These are phyloP conservation scores for Fusarium camptoceras DNA, from an alignment of 2,329 filamentous ascomycete genomes.

Conservation along the genomic window DNA sequence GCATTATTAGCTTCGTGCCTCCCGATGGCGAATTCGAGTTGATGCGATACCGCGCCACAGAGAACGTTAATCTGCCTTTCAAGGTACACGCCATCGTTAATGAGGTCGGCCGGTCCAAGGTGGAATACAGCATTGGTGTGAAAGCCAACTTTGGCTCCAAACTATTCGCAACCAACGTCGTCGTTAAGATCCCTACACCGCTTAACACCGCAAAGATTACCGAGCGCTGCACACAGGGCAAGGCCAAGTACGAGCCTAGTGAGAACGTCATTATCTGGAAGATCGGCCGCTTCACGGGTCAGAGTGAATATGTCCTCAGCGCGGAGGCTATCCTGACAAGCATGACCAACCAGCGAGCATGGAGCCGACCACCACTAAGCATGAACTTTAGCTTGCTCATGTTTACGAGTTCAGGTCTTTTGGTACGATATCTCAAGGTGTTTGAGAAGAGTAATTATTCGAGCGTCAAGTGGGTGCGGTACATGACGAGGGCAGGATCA, in stretches of 20 bases:
- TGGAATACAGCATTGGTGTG: conserved; percentile 98
- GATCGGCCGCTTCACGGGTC: conserved; percentile 97
- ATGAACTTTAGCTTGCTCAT: conserved; percentile 94
- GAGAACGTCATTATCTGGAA: conserved; percentile 99
- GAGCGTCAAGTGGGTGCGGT: conserved; percentile 98
- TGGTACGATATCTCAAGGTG: conserved; percentile 96
- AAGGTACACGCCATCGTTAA: conserved; percentile 99
- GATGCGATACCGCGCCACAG: conserved; percentile 97
- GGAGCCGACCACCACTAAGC: conserved; percentile 92
- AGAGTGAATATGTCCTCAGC: conserved; percentile 93
- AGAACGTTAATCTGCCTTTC: conserved; percentile 98
- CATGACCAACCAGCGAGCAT: conserved; percentile 98
- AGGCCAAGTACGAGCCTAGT: conserved; percentile 97
- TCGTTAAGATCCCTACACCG: conserved; percentile 93
- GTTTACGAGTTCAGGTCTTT: conserved; percentile 94
- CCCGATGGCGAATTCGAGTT: conserved; percentile 98
- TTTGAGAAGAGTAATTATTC: conserved; percentile 99
- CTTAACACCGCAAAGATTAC: conserved; percentile 95
- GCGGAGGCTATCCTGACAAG: conserved; percentile 93
- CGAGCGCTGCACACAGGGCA: conserved; percentile 93
- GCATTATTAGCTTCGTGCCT: conserved; percentile 96
- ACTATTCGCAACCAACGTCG: conserved; percentile 95
- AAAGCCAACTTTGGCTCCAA: conserved; percentile 97
- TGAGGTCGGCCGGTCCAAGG: conserved; percentile 95
- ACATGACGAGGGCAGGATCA: conserved; percentile 97